Percentiles rank a stretch among this genome's conserved stretches.
phyloP scores from a whole-genome alignment of 2,329 filamentous ascomycete species.

The Trichoderma semiorbis region DNA sequence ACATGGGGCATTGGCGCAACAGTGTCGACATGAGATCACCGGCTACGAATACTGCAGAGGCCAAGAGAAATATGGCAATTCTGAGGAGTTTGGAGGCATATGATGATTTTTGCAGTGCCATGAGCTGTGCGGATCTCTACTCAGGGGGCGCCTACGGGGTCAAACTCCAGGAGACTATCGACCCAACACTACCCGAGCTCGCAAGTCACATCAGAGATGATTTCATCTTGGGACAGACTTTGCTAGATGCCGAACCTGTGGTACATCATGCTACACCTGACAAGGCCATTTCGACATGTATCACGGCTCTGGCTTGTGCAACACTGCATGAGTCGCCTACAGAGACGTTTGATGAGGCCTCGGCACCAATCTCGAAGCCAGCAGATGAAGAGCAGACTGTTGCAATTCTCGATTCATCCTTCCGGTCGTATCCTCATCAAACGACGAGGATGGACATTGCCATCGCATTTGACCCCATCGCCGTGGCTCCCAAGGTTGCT shows the following conservation, averaged over 20 bases:
- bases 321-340: neutral
- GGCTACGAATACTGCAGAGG: conserved; percentile 28
- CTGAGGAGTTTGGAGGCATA: conserved; percentile 44
- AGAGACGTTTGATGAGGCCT: neutral
- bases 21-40: conserved; percentile 39
- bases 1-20: conserved; percentile 56
- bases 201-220: conserved; percentile 46
- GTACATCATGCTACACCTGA: conserved; percentile 29
- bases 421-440: conserved; percentile 27
- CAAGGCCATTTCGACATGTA: conserved; percentile 28
- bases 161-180: conserved; percentile 49
- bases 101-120: conserved; percentile 51
- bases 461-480: conserved; percentile 59
- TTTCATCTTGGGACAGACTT: conserved; percentile 44
- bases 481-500: conserved; percentile 44
- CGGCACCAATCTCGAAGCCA: conserved; percentile 22
- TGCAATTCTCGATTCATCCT: conserved; percentile 37
- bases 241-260: conserved; percentile 45
- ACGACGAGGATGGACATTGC: conserved; percentile 53
- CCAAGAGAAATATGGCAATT: neutral
- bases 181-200: conserved; percentile 61
- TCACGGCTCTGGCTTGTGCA: conserved; percentile 27
- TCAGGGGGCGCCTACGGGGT: conserved; percentile 46
- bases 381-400: conserved; percentile 35
- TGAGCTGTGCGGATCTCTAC: conserved; percentile 65